A percentile compares a stretch with the other conserved stretches of the same genome.
Conservation (phyloP, 1,284 basidiomycete species). For the Pseudozyma pruni region DNA sequence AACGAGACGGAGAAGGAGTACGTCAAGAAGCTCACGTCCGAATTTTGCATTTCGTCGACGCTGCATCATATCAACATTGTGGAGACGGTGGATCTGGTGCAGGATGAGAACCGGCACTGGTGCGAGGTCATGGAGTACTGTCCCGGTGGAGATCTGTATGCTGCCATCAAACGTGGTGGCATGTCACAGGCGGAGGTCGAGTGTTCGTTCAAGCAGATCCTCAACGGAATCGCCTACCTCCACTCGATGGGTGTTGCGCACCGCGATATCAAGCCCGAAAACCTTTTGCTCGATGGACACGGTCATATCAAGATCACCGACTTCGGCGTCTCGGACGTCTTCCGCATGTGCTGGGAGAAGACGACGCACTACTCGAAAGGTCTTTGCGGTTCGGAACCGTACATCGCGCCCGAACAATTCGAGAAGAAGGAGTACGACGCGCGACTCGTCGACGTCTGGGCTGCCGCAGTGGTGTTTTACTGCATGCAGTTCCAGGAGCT, state of each 20-base stretch:
- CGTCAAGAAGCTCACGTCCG: constrained; percentile 98
- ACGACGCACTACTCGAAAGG: constrained; percentile 97
- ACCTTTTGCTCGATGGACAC: constrained; percentile 89
- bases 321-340: constrained; percentile 97
- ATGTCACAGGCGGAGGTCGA: constrained; percentile 95
- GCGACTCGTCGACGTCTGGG: constrained; percentile 96
- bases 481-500: constrained; percentile 75
- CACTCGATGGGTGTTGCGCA: constrained; percentile 97
- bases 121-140: constrained; percentile 99
- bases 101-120: constrained; percentile 95
- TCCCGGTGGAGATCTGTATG: constrained; percentile 90
- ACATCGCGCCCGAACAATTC: constrained; percentile 98
- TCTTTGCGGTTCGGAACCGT: constrained; percentile 95
- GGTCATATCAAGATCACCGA: constrained; percentile 99
- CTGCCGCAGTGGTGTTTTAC: constrained; percentile 95
- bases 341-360: constrained; percentile 96
- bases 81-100: constrained; percentile 97
- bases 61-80: constrained; percentile 95
- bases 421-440: constrained; percentile 97
- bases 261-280: constrained; percentile 98
- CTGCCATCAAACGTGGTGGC: constrained; percentile 95
- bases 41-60: constrained; percentile 98
- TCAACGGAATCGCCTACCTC: constrained; percentile 86
- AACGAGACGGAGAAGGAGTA: constrained; percentile 99
- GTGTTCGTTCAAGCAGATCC: constrained; percentile 96